A percentile compares a stretch with the other conserved stretches of the same genome.
These are phyloP conservation scores for Tubosaeta sp. DNA, from an alignment of 768 basidiomycete species.

Conservation along the genomic window DNA sequence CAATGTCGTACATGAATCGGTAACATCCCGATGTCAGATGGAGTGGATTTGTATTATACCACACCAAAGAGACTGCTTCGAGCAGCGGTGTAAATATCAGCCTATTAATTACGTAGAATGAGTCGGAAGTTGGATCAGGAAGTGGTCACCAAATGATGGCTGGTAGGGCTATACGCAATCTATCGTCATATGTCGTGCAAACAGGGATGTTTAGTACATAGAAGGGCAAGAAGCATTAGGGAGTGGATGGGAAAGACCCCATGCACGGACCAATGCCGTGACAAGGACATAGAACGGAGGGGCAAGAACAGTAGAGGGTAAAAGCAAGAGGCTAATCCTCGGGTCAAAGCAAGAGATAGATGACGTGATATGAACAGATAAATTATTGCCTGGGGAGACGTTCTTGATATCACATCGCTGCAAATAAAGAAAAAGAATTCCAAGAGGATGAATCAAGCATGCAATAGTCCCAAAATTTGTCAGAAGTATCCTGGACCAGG, in stretches of 20 bases:
- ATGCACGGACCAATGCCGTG: neutral
- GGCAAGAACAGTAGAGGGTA: constrained; percentile 9
- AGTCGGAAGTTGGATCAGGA: neutral
- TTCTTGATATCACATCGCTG: neutral
- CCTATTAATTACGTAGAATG: neutral
- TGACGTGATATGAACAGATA: constrained; percentile 28
- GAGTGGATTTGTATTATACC: neutral
- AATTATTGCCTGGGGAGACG: constrained; percentile 17
- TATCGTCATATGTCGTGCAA: constrained; percentile 3
- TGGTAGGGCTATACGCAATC: constrained; percentile 1
- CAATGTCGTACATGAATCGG: neutral
- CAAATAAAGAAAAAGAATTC: neutral
- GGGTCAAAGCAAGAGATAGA: constrained; percentile 8
- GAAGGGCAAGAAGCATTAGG: constrained; percentile 11
- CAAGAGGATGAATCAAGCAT: constrained; percentile 7
- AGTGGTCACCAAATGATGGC: neutral
- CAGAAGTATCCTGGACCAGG: constrained; percentile 29
- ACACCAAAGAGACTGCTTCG: neutral
- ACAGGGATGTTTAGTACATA: constrained; percentile 3
- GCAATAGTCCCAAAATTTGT: constrained; percentile 3
- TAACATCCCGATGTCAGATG: neutral
- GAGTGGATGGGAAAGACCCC: neutral
- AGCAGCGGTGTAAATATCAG: neutral
- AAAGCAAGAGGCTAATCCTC: constrained; percentile 8
- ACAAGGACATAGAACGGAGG: constrained; percentile 5